Conservation (phyloP, 257 asterid species). For the Plantago ovata region DNA sequence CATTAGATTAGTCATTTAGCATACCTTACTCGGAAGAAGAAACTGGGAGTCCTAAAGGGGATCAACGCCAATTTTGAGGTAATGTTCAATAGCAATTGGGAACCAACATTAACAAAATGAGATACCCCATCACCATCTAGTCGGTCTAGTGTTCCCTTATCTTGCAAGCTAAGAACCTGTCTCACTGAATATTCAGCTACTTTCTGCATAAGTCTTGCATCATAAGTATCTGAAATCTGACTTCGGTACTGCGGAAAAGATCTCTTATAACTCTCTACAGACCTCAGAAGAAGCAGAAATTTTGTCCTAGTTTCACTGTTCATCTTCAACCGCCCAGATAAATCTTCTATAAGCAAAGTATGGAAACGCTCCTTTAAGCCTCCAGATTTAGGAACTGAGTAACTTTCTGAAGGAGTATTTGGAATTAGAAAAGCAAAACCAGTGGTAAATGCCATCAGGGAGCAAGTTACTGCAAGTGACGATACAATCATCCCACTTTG, state of each 20-base stretch:
- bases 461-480: slow-evolving; percentile 66
- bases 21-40: slow-evolving; percentile 72
- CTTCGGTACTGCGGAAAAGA: slow-evolving; percentile 30
- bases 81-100: slow-evolving; percentile 41
- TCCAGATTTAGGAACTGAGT: slow-evolving; percentile 20
- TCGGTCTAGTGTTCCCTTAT: slow-evolving; percentile 23
- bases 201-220: slow-evolving; percentile 38
- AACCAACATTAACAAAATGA: slow-evolving; percentile 30
- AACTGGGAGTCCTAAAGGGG: slow-evolving; percentile 60
- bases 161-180: slow-evolving; percentile 43
- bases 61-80: slow-evolving; percentile 50
- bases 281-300: slow-evolving; percentile 48
- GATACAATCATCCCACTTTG: slow-evolving; percentile 50
- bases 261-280: slow-evolving; percentile 23
- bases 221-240: slow-evolving; percentile 34
- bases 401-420: slow-evolving; percentile 30
- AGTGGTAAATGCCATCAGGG: slow-evolving; percentile 72
- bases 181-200: slow-evolving; percentile 51
- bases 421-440: slow-evolving; percentile 50
- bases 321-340: slow-evolving; percentile 47
- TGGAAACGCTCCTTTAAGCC: slow-evolving; percentile 29
- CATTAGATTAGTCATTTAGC: background rate
- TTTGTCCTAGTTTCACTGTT: slow-evolving; percentile 43
- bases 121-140: slow-evolving; percentile 24
- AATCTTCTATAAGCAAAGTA: slow-evolving; percentile 50